These are phyloP conservation scores for Chamaenerion angustifolium DNA, from an alignment of 345 rosid species.

Conservation along the genomic window DNA sequence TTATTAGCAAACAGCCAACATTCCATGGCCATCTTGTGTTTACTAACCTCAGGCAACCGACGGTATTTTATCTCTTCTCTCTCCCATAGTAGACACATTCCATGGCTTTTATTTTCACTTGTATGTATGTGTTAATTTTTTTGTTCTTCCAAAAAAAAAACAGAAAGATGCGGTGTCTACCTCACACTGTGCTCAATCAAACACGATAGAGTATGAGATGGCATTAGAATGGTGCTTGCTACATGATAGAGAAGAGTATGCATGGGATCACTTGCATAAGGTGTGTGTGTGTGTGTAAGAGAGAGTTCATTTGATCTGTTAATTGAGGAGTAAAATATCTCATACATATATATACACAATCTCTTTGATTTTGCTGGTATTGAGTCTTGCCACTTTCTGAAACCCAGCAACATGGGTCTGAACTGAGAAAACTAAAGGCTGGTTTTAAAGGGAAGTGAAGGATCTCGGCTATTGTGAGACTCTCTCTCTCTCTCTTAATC, in stretches of 20 bases:
- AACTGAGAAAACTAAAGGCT: conserved; percentile 22
- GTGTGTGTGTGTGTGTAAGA: conserved; percentile 12
- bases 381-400: conserved; percentile 5
- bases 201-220: conserved; percentile 76
- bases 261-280: conserved; percentile 27
- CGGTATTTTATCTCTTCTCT: conserved; percentile 8
- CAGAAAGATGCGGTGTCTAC: conserved; percentile 77
- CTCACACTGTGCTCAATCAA: conserved; percentile 83
- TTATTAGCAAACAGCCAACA: conserved; percentile 29
- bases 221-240: conserved; percentile 72
- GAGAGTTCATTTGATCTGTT: background rate
- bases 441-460: conserved; percentile 35
- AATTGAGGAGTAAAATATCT: background rate
- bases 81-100: background rate
- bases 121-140: background rate
- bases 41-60: conserved; percentile 26
- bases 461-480: conserved; percentile 6
- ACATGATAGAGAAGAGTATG: conserved; percentile 28
- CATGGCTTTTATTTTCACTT: background rate
- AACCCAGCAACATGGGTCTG: conserved; percentile 46
- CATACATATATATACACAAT: too few relatives aligned
- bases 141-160: background rate
- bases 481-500: background rate
- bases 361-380: conserved; percentile 2
- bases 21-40: conserved; percentile 57